Conservation (phyloP, 1,284 basidiomycete genomes). For the Sporisorium exsertum region DNA sequence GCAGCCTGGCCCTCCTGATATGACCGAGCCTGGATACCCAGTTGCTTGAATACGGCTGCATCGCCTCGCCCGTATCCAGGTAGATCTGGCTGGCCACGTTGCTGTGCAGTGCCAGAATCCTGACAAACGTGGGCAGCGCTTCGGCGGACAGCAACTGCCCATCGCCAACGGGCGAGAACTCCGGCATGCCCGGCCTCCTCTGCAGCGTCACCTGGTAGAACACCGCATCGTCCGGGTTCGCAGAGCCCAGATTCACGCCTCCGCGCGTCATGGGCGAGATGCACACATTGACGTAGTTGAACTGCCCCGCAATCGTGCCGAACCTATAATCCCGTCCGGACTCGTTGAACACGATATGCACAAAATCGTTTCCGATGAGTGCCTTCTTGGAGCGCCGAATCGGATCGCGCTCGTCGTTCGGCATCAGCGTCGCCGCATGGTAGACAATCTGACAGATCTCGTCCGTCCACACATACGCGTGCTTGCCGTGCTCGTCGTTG, state of each 20-base stretch:
- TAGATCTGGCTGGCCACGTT: slow-evolving; percentile 67
- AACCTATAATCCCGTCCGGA: slow-evolving; percentile 77
- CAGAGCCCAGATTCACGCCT: slow-evolving; percentile 59
- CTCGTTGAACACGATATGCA: slow-evolving; percentile 89
- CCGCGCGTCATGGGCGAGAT: slow-evolving; percentile 72
- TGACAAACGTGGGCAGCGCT: slow-evolving; percentile 61
- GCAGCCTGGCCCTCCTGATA: slow-evolving; percentile 38
- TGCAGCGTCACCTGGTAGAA: slow-evolving; percentile 68
- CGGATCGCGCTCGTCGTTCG: slow-evolving; percentile 70
- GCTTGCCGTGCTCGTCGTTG: slow-evolving; percentile 78
- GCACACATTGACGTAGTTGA: slow-evolving; percentile 98
- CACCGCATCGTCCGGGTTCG: slow-evolving; percentile 59
- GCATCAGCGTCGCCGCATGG: slow-evolving; percentile 98
- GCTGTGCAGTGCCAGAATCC: slow-evolving; percentile 63
- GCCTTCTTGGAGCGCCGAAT: slow-evolving; percentile 63
- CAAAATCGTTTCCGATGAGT: slow-evolving; percentile 69
- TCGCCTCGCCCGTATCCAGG: slow-evolving; percentile 63
- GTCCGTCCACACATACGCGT: slow-evolving; percentile 94
- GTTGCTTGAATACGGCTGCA: slow-evolving; percentile 65
- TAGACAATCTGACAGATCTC: slow-evolving; percentile 95
- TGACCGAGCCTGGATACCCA: slow-evolving; percentile 60
- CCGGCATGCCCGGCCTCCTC: slow-evolving; percentile 59
- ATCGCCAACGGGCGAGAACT: slow-evolving; percentile 66
- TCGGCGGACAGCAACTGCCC: slow-evolving; percentile 63
- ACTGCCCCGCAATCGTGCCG: slow-evolving; percentile 89